Conservation (phyloP, 1,284 basidiomycete genomes). For the Microbotryomycetes sp. region DNA sequence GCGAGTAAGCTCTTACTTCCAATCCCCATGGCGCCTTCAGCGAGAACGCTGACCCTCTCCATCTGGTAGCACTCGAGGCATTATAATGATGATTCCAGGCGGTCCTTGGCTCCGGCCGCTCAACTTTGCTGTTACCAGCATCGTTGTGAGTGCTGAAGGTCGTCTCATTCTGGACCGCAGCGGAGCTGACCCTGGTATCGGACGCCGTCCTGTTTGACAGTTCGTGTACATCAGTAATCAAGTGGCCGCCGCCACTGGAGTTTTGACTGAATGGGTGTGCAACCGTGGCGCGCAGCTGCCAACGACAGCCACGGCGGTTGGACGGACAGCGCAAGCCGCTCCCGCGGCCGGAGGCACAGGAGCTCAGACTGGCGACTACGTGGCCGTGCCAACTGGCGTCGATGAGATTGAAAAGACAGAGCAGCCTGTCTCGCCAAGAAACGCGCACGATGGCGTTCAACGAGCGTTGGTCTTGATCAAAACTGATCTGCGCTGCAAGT, state of each 20-base stretch:
- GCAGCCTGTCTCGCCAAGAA: neutral
- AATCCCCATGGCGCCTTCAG: neutral
- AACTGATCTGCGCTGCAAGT: neutral
- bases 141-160: conserved; percentile 46
- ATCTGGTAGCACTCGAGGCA: conserved; percentile 55
- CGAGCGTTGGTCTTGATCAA: neutral
- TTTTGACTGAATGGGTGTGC: conserved; percentile 65
- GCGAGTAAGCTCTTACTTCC: conserved; percentile 45
- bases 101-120: conserved; percentile 56
- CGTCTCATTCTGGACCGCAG: neutral
- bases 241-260: conserved; percentile 64
- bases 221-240: conserved; percentile 73
- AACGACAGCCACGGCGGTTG: neutral
- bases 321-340: neutral
- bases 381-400: conserved; percentile 15
- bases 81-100: conserved; percentile 69
- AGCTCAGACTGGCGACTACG: conserved; percentile 17
- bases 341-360: conserved; percentile 3
- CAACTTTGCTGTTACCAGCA: conserved; percentile 66
- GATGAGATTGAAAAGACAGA: conserved; percentile 6
- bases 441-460: neutral
- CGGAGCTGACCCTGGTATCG: neutral
- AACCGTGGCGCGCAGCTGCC: conserved; percentile 32
- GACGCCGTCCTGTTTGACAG: conserved; percentile 5
- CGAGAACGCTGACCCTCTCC: neutral